Conservation (phyloP, 441 rosid species). For the Aquilaria agallochum region DNA sequence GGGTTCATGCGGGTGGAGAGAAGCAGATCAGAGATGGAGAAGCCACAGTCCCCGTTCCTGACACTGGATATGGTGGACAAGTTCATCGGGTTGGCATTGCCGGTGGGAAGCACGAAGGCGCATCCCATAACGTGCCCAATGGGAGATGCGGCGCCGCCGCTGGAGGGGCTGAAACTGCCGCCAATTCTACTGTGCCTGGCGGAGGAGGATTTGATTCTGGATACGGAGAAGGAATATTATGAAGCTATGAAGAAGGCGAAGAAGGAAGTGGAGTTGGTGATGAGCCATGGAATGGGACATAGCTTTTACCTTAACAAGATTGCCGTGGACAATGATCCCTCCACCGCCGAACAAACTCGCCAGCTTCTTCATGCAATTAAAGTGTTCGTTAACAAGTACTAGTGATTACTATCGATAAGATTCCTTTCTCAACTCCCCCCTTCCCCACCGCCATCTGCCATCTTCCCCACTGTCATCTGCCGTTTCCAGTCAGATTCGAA, state of each 20-base stretch:
- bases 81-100: slow-evolving; percentile 41
- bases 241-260: slow-evolving; percentile 44
- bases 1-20: slow-evolving; percentile 48
- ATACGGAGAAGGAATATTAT: slow-evolving; percentile 58
- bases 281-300: slow-evolving; percentile 49
- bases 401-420: no score
- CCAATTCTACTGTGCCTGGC: slow-evolving; percentile 48
- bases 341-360: slow-evolving; percentile 28
- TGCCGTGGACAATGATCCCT: slow-evolving; percentile 38
- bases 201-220: slow-evolving; percentile 43
- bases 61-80: slow-evolving; percentile 57
- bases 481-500: no score
- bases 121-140: slow-evolving; percentile 60
- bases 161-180: slow-evolving; percentile 38
- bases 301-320: slow-evolving; percentile 53
- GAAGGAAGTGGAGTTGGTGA: slow-evolving; percentile 43
- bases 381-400: slow-evolving; percentile 33
- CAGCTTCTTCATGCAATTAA: slow-evolving; percentile 32
- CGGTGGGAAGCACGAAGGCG: slow-evolving; percentile 38
- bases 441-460: no score
- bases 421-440: no score
- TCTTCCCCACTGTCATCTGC: no score
- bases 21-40: slow-evolving; percentile 59
- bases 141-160: slow-evolving; percentile 33
- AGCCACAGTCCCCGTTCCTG: slow-evolving; percentile 46